Evolutionary conservation across 2,329 filamentous ascomycete species (phyloP).

Genomic region (Diaporthe destruens): DNA sequence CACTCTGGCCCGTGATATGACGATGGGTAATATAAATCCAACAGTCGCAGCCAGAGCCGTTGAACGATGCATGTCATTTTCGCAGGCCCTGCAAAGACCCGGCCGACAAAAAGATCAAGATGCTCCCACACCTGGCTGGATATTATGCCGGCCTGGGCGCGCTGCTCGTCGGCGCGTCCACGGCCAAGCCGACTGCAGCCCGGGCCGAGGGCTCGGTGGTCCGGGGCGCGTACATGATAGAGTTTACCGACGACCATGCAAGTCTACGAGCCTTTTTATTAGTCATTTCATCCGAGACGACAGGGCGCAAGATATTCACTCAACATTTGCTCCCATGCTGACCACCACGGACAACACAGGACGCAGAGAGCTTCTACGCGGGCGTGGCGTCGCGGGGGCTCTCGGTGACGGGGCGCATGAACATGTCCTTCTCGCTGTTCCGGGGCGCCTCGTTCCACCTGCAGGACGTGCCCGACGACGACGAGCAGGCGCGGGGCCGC

Average conservation of each 20-base stretch:
- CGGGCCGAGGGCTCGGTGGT: background rate
- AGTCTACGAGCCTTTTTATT: slow-evolving; percentile 8
- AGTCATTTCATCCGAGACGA: slow-evolving; percentile 19
- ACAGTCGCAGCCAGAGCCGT: background rate
- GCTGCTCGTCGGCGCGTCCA: slow-evolving; percentile 16
- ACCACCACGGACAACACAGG: slow-evolving; percentile 5
- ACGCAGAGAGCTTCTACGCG: slow-evolving; percentile 12
- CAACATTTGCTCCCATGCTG: too few relatives aligned
- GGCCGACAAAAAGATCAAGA: slow-evolving; percentile 16
- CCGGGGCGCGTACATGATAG: slow-evolving; percentile 27
- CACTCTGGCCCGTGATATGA: background rate
- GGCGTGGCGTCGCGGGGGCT: background rate
- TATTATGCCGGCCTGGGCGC: background rate
- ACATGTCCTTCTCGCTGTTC: slow-evolving; percentile 13
- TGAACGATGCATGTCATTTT: background rate
- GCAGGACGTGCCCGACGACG: slow-evolving; percentile 11
- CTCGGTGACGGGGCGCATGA: slow-evolving; percentile 20
- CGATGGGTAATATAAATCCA: background rate
- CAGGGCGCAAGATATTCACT: background rate
- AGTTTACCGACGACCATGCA: slow-evolving; percentile 28
- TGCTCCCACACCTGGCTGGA: slow-evolving; percentile 13
- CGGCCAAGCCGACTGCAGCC: background rate
- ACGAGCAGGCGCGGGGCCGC: background rate
- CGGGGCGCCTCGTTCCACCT: slow-evolving; percentile 21
- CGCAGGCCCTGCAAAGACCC: background rate